Percentiles rank a stretch among this genome's conserved stretches.
phyloP scores from a whole-genome alignment of 2,329 filamentous ascomycete genomes.

The Fusarium papillatum region DNA sequence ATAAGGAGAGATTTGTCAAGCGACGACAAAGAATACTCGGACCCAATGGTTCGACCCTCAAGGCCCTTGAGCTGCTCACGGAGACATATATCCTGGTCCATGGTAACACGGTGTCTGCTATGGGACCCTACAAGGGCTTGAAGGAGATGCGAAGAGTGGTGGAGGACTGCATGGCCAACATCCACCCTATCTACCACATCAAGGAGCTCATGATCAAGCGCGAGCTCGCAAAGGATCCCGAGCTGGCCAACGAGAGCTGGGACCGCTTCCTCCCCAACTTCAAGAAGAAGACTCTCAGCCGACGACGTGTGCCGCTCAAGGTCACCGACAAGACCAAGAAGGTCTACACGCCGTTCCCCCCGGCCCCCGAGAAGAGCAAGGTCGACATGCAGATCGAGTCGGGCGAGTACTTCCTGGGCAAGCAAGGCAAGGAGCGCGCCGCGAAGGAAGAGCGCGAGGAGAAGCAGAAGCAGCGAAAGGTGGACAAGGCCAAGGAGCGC shows the following conservation, averaged over 20 bases:
- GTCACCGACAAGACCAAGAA: slow-evolving; percentile 96
- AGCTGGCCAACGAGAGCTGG: slow-evolving; percentile 91
- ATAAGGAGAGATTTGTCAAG: slow-evolving; percentile 97
- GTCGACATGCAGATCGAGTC: slow-evolving; percentile 97
- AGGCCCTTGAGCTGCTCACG: slow-evolving; percentile 93
- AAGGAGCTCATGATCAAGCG: slow-evolving; percentile 91
- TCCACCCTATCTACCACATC: slow-evolving; percentile 91
- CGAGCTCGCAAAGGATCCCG: slow-evolving; percentile 90
- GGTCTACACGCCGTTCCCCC: slow-evolving; percentile 96
- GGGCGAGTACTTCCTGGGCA: slow-evolving; percentile 96
- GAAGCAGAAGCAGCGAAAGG: slow-evolving; percentile 88
- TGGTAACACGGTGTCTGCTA: slow-evolving; percentile 92
- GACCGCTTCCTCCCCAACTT: slow-evolving; percentile 97
- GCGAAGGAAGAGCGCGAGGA: slow-evolving; percentile 85
- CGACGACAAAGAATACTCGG: slow-evolving; percentile 92
- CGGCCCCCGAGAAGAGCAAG: slow-evolving; percentile 98
- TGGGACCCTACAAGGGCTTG: slow-evolving; percentile 93
- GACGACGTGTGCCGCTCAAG: slow-evolving; percentile 84
- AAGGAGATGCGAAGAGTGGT: slow-evolving; percentile 93
- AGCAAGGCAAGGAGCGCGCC: slow-evolving; percentile 90
- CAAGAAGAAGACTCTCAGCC: slow-evolving; percentile 92
- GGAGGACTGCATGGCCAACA: slow-evolving; percentile 96
- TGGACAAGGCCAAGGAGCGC: slow-evolving; percentile 87
- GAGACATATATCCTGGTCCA: slow-evolving; percentile 95
- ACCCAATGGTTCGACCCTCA: slow-evolving; percentile 91